Conservation (phyloP, 202 grass and related monocot genomes). For the Sporobolus alterniflorus region DNA sequence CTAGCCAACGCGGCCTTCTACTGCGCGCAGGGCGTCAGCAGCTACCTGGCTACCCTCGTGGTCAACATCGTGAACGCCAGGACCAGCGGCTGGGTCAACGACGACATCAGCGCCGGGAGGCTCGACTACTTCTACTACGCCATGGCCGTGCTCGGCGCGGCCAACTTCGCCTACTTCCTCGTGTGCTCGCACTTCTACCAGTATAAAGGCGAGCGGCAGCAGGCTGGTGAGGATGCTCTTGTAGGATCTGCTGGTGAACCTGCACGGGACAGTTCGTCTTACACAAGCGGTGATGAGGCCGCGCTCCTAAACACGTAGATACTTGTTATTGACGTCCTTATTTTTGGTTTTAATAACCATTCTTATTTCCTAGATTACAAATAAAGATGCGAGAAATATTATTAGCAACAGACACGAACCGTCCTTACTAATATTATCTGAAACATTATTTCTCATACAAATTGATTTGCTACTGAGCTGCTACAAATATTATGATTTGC, state of each 20-base stretch:
- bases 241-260: not conserved
- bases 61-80: slow-evolving; percentile 44
- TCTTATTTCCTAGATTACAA: not conserved
- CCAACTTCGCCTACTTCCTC: slow-evolving; percentile 56
- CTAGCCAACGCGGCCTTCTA: slow-evolving; percentile 56
- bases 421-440: not conserved
- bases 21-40: slow-evolving; percentile 44
- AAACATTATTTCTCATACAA: too few species aligned
- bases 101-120: slow-evolving; percentile 46
- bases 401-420: not conserved
- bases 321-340: not conserved
- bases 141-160: slow-evolving; percentile 38
- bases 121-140: slow-evolving; percentile 68
- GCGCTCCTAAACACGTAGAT: not conserved
- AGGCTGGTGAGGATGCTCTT: not conserved
- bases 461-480: not conserved
- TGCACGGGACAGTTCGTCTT: not conserved
- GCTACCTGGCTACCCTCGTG: slow-evolving; percentile 62
- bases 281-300: not conserved
- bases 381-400: not conserved
- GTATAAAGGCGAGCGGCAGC: slow-evolving; percentile 46
- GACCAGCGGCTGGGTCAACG: slow-evolving; percentile 48
- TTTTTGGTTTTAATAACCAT: not conserved
- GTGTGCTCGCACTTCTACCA: slow-evolving; percentile 56
- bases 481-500: not conserved